Base-by-base conservation (phyloP, 2,329 filamentous ascomycete genomes). In the Sporothrix schenckii region DNA sequence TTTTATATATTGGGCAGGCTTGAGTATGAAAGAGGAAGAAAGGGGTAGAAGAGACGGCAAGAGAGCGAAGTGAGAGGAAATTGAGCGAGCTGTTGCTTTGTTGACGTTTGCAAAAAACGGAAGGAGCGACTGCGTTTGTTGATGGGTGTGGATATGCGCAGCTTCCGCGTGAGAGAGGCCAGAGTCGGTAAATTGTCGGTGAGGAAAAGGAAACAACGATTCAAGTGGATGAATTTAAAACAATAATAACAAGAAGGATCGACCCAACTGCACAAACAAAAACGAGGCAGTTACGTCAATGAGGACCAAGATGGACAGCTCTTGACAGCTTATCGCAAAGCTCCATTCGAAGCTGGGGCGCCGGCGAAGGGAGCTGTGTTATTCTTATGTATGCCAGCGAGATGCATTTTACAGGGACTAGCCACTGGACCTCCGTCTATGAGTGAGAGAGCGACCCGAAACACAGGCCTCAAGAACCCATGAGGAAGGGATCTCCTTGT, bases 331-430 rank as follows among this genome's bases (percentile, higher is more conserved):
- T n/a, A 58, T 50, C 52, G 41, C 50, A 52, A 47, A 65, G 60
- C 58, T 66, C 67, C 53, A 66, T 67, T 39, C 58, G 67, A 66
- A 68, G 52, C 72, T 54, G 67, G 6, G 27, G 47, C 39, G 61
- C 54, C 53, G 39, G 5, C 54, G 67, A 70, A 70, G 72, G 70
- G 72, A 72, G 72, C 70, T 66, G 52, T 68, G 68, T 47, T 69
- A 53, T 52, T 70, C 60, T 71, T 72, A 72, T 72, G 61, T 56
- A 30, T 27, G 21, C 53, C 50, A 21, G 3, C 21, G 19, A 53
- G 50, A 53, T 49, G 14, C 44, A 30, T 63, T 50, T 47, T 56
- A 24, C 34, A 24, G 19, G 39, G 52, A 58, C 9, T 34, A 9
- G 34, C 2, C 34, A 34, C 9, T 34, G 34, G 34, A 34, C 34